Evolutionary conservation across 1,139 yeast species (phyloP).

Genomic region (Candida gigantensis): DNA sequence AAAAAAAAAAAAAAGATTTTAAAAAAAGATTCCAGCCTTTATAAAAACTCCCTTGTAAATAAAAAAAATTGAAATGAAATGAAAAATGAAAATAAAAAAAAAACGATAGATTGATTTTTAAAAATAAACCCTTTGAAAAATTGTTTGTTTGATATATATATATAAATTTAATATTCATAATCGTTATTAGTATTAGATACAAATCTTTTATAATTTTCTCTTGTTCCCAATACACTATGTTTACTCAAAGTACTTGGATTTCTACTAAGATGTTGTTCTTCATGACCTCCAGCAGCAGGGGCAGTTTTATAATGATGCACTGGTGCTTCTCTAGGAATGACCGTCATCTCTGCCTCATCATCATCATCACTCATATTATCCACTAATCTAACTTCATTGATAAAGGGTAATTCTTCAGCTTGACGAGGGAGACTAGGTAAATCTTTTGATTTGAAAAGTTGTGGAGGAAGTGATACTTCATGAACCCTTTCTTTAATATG

Average conservation of each 20-base stretch:
- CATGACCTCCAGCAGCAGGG: neutral
- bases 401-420: slow-evolving; percentile 39
- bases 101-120: no score
- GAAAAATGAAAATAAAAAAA: neutral
- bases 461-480: slow-evolving; percentile 4
- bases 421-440: slow-evolving; percentile 18
- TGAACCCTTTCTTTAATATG: neutral
- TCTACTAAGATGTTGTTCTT: slow-evolving; percentile 18
- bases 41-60: neutral
- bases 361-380: slow-evolving; percentile 14
- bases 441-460: slow-evolving; percentile 7
- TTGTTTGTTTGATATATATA: no score
- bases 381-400: slow-evolving; percentile 36
- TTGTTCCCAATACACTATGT: slow-evolving; percentile 42
- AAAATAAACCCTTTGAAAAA: no score
- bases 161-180: slow-evolving; percentile 12
- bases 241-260: slow-evolving; percentile 36
- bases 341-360: slow-evolving; percentile 2
- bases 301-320: slow-evolving; percentile 2
- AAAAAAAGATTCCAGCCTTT: no score
- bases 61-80: neutral
- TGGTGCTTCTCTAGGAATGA: slow-evolving; percentile 4
- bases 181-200: slow-evolving; percentile 32
- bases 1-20: no score
- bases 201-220: slow-evolving; percentile 41